Conservation (phyloP, 2,329 filamentous ascomycete species). For the Coniochaeta hoffmannii region DNA sequence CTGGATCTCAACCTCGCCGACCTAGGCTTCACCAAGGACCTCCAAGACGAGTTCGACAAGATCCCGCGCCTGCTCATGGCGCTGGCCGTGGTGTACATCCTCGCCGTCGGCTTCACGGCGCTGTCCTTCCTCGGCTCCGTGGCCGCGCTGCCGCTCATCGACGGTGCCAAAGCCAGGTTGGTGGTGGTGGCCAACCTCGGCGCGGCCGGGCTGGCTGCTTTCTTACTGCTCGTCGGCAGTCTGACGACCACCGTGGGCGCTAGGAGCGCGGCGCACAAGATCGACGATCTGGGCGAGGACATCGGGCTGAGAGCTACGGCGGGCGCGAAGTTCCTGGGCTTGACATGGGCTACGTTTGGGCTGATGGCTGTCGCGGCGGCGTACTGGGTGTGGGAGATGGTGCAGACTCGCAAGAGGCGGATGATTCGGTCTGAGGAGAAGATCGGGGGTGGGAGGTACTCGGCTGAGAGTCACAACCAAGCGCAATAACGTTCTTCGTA, state of each 20-base stretch:
- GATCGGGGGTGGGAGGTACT: neutral
- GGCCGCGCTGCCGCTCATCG: neutral
- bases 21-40: slow-evolving; percentile 34
- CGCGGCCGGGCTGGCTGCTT: slow-evolving; percentile 26
- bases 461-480: neutral
- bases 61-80: slow-evolving; percentile 41
- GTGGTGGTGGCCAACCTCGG: slow-evolving; percentile 27
- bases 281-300: slow-evolving; percentile 34
- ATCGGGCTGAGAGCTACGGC: slow-evolving; percentile 35
- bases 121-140: slow-evolving; percentile 31
- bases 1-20: slow-evolving; percentile 35
- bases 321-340: slow-evolving; percentile 35
- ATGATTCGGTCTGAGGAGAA: slow-evolving; percentile 2
- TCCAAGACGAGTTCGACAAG: slow-evolving; percentile 40
- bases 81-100: slow-evolving; percentile 40
- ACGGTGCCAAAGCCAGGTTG: neutral
- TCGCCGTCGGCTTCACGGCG: slow-evolving; percentile 33
- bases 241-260: slow-evolving; percentile 33
- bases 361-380: slow-evolving; percentile 30
- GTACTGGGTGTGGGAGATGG: slow-evolving; percentile 33
- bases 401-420: slow-evolving; percentile 19
- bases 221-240: slow-evolving; percentile 32
- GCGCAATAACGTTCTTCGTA: neutral
- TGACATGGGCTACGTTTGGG: slow-evolving; percentile 40
- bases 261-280: slow-evolving; percentile 29